Evolutionary conservation across 192 early-diverging fungal species (phyloP).

Genomic region (Irineochytrium annulatum): DNA sequence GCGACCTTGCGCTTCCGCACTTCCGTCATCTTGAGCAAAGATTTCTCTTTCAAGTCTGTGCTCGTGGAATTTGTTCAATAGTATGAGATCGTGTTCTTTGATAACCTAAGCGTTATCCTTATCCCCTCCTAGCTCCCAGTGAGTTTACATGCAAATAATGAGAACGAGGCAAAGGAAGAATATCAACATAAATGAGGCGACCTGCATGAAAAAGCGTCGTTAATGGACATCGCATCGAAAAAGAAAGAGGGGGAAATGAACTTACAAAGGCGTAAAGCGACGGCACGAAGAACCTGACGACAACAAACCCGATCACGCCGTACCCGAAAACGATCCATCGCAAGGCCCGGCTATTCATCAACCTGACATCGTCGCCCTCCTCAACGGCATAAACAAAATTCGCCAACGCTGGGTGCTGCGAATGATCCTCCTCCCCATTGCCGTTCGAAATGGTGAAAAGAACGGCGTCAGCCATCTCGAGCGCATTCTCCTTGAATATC

Average conservation of each 20-base stretch:
- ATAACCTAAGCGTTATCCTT: too few species aligned
- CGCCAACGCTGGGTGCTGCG: conserved; percentile 39
- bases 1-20: conserved; percentile 9
- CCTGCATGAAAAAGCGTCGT: neutral
- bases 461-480: conserved; percentile 60
- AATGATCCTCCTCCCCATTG: conserved; percentile 11
- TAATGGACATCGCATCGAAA: conserved; percentile 6
- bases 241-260: neutral
- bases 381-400: conserved; percentile 35
- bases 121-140: too few species aligned
- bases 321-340: conserved; percentile 28
- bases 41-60: too few species aligned
- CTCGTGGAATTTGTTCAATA: too few species aligned
- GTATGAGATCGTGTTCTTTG: too few species aligned
- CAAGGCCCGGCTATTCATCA: conserved; percentile 2
- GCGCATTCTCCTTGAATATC: conserved; percentile 60
- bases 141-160: too few species aligned
- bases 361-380: conserved; percentile 22
- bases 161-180: conserved; percentile 39
- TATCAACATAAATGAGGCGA: conserved; percentile 34
- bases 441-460: conserved; percentile 51
- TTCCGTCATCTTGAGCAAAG: conserved; percentile 3
- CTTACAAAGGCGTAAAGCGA: conserved; percentile 12
- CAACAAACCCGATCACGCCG: conserved; percentile 21
- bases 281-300: conserved; percentile 35